phyloP scores from a whole-genome alignment of 768 basidiomycete genomes.

The Naematelia encephala region DNA sequence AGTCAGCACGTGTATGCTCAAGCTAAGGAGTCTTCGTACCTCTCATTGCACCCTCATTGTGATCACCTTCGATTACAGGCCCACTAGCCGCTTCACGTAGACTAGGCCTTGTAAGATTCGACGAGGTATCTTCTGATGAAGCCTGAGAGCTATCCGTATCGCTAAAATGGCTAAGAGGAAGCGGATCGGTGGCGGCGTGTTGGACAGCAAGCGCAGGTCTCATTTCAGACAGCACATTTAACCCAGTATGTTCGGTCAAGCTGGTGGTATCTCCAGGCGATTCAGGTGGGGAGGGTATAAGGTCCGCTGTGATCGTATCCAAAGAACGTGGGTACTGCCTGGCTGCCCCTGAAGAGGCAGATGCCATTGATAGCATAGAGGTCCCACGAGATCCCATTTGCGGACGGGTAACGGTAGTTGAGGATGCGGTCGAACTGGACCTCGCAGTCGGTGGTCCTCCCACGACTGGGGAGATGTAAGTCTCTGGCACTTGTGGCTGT shows the following conservation, averaged over 20 bases:
- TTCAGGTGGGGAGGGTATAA: not conserved
- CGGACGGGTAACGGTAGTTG: not conserved
- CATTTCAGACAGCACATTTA: not conserved
- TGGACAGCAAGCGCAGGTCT: not conserved
- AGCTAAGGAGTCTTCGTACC: not conserved
- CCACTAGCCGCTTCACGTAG: not conserved
- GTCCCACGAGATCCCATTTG: not conserved
- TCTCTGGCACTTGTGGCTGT: constrained; percentile 11
- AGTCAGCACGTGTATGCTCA: not conserved
- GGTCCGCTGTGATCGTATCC: not conserved
- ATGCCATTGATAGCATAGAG: not conserved
- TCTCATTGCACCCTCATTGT: not conserved
- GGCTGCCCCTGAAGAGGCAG: not conserved
- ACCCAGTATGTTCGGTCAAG: not conserved
- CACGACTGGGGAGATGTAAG: constrained; percentile 25
- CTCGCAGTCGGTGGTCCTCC: constrained; percentile 15
- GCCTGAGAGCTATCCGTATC: not conserved
- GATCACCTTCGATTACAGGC: not conserved
- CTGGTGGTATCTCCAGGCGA: not conserved
- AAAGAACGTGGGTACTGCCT: not conserved
- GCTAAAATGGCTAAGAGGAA: not conserved
- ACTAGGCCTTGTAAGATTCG: not conserved
- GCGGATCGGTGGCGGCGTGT: not conserved
- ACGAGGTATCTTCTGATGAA: not conserved
- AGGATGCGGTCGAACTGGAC: not conserved